Evolutionary conservation across 208 protist genomes (phyloP).

Genomic region (Acanthamoeba lenticulata): DNA sequence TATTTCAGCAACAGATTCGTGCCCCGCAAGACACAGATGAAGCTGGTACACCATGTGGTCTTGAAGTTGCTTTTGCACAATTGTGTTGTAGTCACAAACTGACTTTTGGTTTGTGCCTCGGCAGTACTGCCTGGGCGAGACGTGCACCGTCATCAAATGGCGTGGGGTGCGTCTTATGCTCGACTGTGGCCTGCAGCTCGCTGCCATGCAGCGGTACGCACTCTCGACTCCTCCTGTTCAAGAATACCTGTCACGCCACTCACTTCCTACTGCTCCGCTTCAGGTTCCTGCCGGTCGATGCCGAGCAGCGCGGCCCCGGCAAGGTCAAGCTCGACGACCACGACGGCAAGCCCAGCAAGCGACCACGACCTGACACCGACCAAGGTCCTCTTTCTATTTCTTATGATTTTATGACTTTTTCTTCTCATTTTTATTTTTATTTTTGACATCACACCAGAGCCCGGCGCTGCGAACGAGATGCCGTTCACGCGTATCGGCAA

Average conservation of each 20-base stretch:
- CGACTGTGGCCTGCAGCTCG: constrained; percentile 28
- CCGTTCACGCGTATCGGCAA: not conserved
- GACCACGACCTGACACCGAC: constrained; percentile 21
- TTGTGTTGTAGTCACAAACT: too few species aligned
- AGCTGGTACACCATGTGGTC: too few species aligned
- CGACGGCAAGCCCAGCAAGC: constrained; percentile 38
- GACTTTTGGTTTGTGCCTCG: too few species aligned
- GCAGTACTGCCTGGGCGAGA: not conserved
- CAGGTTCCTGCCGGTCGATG: constrained; percentile 2
- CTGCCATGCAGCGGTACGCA: constrained; percentile 9
- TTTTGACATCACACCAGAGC: not conserved
- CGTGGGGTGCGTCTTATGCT: constrained; percentile 2
- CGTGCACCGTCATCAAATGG: constrained; percentile 21
- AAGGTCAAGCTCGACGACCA: not conserved
- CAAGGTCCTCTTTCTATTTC: not conserved
- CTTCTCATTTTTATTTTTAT: too few species aligned
- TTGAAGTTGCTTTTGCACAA: too few species aligned
- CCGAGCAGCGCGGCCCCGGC: not conserved
- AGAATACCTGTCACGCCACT: not conserved
- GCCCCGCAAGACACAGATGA: too few species aligned
- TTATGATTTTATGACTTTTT: too few species aligned
- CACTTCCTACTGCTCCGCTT: not conserved
- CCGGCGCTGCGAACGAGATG: not conserved
- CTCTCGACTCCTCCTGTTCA: not conserved
- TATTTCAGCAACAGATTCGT: too few species aligned